Conservation (phyloP, 208 protist species). For the Acanthamoeba quina region DNA sequence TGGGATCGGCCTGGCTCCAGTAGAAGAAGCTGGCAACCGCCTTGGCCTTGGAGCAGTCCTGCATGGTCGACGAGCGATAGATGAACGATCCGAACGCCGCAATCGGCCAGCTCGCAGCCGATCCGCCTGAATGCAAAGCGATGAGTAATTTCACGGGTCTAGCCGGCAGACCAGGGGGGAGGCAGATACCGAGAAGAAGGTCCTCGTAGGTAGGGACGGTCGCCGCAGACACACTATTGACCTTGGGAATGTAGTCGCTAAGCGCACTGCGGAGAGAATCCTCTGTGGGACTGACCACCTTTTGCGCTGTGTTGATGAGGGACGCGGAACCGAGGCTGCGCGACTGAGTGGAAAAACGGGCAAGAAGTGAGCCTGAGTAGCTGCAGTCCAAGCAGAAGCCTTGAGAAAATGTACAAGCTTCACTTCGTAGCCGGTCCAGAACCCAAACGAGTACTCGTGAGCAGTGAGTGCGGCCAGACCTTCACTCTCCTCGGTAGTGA, state of each 20-base stretch:
- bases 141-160: background rate
- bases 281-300: background rate
- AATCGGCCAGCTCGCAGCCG: background rate
- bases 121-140: background rate
- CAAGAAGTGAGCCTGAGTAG: background rate
- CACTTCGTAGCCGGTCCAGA: background rate
- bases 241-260: background rate
- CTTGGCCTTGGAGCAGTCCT: background rate
- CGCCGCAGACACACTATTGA: background rate
- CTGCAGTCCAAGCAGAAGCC: background rate
- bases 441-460: background rate
- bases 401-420: background rate
- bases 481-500: background rate
- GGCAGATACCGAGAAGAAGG: background rate
- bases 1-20: background rate
- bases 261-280: background rate
- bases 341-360: background rate
- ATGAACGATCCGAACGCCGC: slow-evolving; percentile 16
- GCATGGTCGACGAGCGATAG: background rate
- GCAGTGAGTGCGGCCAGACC: background rate
- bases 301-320: background rate
- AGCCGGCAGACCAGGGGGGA: no score
- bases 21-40: background rate
- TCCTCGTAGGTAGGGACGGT: background rate
- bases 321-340: background rate